These are phyloP conservation scores for Leccinum uliginosum DNA, from an alignment of 768 basidiomycete species.

Conservation along the genomic window DNA sequence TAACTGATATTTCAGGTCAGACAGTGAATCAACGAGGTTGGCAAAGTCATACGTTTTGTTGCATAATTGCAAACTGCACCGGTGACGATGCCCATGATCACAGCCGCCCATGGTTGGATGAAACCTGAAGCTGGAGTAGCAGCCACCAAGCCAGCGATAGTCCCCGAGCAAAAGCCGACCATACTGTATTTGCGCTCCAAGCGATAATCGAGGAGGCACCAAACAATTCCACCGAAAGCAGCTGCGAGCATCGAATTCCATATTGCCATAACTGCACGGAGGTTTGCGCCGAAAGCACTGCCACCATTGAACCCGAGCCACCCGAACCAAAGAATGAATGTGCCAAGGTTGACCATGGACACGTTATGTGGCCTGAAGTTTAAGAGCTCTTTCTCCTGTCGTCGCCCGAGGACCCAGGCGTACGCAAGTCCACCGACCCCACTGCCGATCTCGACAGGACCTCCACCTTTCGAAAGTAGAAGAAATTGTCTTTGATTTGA, in stretches of 20 bases:
- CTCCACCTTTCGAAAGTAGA: slow-evolving; percentile 50
- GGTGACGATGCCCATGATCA: slow-evolving; percentile 70
- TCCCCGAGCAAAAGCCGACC: slow-evolving; percentile 88
- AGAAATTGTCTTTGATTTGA: not conserved
- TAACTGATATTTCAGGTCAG: slow-evolving; percentile 44
- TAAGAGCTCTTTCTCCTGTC: slow-evolving; percentile 64
- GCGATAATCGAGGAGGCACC: slow-evolving; percentile 78
- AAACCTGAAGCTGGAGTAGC: slow-evolving; percentile 87
- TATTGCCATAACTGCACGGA: slow-evolving; percentile 78
- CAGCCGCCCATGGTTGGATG: slow-evolving; percentile 70
- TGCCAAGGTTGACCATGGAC: slow-evolving; percentile 76
- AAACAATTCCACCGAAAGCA: slow-evolving; percentile 76
- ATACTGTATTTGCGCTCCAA: slow-evolving; percentile 81
- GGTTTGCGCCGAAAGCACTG: slow-evolving; percentile 81
- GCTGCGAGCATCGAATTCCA: slow-evolving; percentile 89
- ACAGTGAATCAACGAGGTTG: not conserved
- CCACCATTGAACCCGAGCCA: slow-evolving; percentile 92
- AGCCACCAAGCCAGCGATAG: slow-evolving; percentile 83
- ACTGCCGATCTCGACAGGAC: slow-evolving; percentile 84
- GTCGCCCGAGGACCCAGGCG: slow-evolving; percentile 81
- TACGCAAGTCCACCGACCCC: slow-evolving; percentile 84
- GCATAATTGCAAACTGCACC: slow-evolving; percentile 78
- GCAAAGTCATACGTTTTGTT: slow-evolving; percentile 58
- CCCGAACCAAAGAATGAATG: slow-evolving; percentile 84
- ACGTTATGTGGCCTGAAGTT: slow-evolving; percentile 91